These are phyloP conservation scores for Ceratocystis destructans DNA, from an alignment of 2,329 filamentous ascomycete genomes.

Conservation along the genomic window DNA sequence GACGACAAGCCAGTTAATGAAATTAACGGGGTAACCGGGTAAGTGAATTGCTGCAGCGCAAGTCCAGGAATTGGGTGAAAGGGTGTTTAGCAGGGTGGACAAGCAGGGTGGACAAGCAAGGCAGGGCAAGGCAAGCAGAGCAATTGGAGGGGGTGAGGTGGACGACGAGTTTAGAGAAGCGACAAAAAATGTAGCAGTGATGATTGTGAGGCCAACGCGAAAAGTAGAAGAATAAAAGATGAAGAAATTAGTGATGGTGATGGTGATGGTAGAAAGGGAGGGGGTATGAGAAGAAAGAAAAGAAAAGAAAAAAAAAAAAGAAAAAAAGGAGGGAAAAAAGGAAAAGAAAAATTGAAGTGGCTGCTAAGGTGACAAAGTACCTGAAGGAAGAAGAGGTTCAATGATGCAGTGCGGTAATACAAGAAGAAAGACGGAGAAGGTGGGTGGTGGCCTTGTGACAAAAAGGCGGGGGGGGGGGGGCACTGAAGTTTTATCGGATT, in stretches of 20 bases:
- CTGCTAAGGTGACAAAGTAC: conserved; percentile 8
- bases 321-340: background rate
- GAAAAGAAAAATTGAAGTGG: conserved; percentile 9
- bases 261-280: background rate
- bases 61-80: background rate
- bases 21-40: conserved; percentile 18
- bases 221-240: background rate
- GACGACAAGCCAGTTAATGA: conserved; percentile 9
- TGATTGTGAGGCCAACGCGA: background rate
- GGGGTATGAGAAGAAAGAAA: conserved; percentile 1
- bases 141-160: background rate
- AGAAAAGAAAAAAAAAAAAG: conserved; percentile 2
- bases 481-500: conserved; percentile 13
- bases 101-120: background rate
- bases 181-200: background rate
- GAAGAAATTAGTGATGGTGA: conserved; percentile 2
- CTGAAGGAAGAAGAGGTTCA: conserved; percentile 11
- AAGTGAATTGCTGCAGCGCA: conserved; percentile 14
- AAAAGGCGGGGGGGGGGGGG: conserved; percentile 10
- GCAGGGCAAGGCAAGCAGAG: background rate
- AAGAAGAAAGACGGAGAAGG: conserved; percentile 11
- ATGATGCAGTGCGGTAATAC: conserved; percentile 11
- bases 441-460: conserved; percentile 14
- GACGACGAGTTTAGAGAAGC: background rate
- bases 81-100: background rate